Base-by-base conservation (phyloP, 805 yeast species). In the Candida anglica region DNA sequence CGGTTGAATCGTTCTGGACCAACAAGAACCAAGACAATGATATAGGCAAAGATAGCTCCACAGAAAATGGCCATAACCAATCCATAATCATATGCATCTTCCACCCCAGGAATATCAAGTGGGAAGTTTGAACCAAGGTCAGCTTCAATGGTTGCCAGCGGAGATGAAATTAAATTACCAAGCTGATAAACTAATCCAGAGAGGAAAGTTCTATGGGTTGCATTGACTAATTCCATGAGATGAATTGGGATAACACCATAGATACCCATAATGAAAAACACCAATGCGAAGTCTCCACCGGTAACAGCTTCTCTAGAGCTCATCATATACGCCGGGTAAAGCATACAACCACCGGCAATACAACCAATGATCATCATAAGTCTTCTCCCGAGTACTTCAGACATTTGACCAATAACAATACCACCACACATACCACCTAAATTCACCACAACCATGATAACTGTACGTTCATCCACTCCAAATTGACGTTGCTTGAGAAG, bases 221-320 rank as follows among this genome's bases (percentile, higher is more conserved):
- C 84, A 72, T 32, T 32, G 14, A 32, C 34, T 22, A 81, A 63
- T 54, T 82, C 89, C 19, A 79, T 64, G 26, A 82, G 60, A 54
- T 80, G 79, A 27, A 79, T 71, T 13, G 88, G 86, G 9, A 76
- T 66, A 30, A 81, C 75, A 41, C 88, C 87, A 83, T 86, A 82
- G 24, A 24, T 26, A 5, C 34, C 34, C 34, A 32, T 32, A 6
- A 32, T 19, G 19, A 20, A 32, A 19, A 32, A 32, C 11, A 24
- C 29, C 18, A 32, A 29, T 5, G 34, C 34, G 16, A 81, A 81
- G 5, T 61, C 77, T 1, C 80, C 79, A 19, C 79, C 82, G 41
- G 75, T 66, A 17, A 77, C 71, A 13, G 69, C 67, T n/a, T 55
- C 44, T 21, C 18, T 17, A 7, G 28, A 17, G 5, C 9, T 9